Evolutionary conservation across 176 grass and related monocot genomes (phyloP), one percentile per base, ranked within the genome.

Genomic region (Guadua angustifolia): DNA sequence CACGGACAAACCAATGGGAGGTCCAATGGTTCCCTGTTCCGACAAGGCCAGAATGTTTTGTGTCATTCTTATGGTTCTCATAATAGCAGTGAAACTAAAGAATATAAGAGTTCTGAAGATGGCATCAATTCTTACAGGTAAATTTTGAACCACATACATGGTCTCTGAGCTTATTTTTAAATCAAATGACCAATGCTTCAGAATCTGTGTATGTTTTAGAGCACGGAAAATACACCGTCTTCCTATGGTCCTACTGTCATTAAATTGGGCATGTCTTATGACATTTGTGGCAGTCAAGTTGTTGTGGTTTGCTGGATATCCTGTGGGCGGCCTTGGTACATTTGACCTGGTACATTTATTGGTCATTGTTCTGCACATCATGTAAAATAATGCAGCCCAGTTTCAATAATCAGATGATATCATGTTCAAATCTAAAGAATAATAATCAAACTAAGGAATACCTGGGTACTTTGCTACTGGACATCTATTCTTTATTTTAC

Each of bases 81-180:
- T 66, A 65, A 67, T 74, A 79, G 69, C 77, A 88, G 79, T 39
- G 88, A 94, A 60, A 86, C 90, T 12, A 75, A 81, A 59, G 59
- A 97, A 57, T 58, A 78, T 58, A 53, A 68, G 15, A 84, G 52
- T 62, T 71, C 72, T 73, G 82, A 93, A 86, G 81, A 87, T 69
- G 76, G 58, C 15, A 73, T 32, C 1, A 21, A 81, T 89, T 18
- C 85, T 84, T 94, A 77, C 66, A 92, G 94, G 94, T 92, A 70
- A 71, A 19, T 0, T 44, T 75, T 51, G 36, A 14, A 25, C 32
- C 50, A 24, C 43, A 63, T 12, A 1, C 63, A 79, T 52, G 7
- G 5, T 7, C 18, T 24, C 10, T 71, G 10, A 68, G 45, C 6
- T 38, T 46, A 14, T 46, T 24, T 55, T 68, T 15, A 4, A 42